phyloP scores from a whole-genome alignment of 2,329 filamentous ascomycete genomes.

The Nemania diffusa region DNA sequence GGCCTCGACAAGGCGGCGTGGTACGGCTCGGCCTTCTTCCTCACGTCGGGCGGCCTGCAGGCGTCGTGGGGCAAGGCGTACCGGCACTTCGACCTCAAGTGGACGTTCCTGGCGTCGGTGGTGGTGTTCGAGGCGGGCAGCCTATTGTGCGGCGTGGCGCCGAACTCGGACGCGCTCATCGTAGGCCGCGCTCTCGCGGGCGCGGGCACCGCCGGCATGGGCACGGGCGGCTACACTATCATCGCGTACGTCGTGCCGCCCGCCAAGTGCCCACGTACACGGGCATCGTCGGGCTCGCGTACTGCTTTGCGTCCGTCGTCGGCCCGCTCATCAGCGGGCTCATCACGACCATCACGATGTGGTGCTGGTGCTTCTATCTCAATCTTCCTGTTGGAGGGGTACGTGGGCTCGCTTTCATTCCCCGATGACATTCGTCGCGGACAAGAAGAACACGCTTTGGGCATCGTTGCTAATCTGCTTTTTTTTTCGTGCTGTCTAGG shows the following conservation, averaged over 20 bases:
- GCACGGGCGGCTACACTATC: slow-evolving; percentile 49
- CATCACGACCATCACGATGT: slow-evolving; percentile 45
- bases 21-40: slow-evolving; percentile 54
- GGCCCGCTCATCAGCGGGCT: slow-evolving; percentile 33
- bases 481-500: slow-evolving; percentile 45
- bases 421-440: no score
- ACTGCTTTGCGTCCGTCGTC: not conserved
- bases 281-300: not conserved
- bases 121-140: slow-evolving; percentile 53
- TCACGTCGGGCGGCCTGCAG: slow-evolving; percentile 47
- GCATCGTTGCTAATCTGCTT: slow-evolving; percentile 43
- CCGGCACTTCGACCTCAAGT: slow-evolving; percentile 51
- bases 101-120: slow-evolving; percentile 46
- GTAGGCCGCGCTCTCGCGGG: slow-evolving; percentile 53
- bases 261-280: not conserved
- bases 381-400: slow-evolving; percentile 3
- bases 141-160: slow-evolving; percentile 42
- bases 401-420: no score
- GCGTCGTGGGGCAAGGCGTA: slow-evolving; percentile 36
- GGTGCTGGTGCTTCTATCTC: slow-evolving; percentile 43
- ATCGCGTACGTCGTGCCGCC: slow-evolving; percentile 35
- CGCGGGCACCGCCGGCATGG: slow-evolving; percentile 51
- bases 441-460: not conserved
- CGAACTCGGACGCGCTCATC: slow-evolving; percentile 39
- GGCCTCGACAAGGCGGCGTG: slow-evolving; percentile 55